These are phyloP conservation scores for Colletotrichum sp. DNA, from an alignment of 2,329 filamentous ascomycete genomes.

Conservation along the genomic window DNA sequence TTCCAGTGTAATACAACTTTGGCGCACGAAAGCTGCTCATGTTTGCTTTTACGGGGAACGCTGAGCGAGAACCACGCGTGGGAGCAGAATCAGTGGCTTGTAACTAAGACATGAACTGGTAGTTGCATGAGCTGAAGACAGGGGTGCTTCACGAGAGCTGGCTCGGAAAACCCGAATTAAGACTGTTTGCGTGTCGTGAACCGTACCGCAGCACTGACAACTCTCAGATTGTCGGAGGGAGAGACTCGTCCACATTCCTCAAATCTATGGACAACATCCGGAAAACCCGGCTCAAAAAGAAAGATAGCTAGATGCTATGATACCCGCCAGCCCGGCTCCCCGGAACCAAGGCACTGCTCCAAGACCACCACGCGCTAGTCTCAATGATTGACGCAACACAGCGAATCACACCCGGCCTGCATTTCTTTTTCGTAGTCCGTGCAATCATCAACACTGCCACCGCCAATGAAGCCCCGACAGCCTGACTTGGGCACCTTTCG, in stretches of 20 bases:
- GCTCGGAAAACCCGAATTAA: background rate
- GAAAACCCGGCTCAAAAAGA: background rate
- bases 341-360: background rate
- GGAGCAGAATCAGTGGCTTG: background rate
- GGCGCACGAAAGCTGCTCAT: background rate
- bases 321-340: background rate
- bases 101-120: background rate
- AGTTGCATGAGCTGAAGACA: constrained; percentile 1
- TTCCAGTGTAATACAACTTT: background rate
- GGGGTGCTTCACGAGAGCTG: background rate
- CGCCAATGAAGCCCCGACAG: background rate
- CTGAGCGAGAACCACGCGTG: background rate
- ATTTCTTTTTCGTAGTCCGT: background rate
- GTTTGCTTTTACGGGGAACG: background rate
- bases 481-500: background rate
- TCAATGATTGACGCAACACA: background rate
- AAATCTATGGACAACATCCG: background rate
- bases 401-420: background rate
- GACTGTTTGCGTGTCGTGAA: background rate
- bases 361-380: background rate
- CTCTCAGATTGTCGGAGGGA: background rate
- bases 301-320: background rate
- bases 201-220: background rate
- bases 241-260: background rate
- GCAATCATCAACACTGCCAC: background rate